Base-by-base conservation (phyloP, 176 grass and related monocot species). In the Metroxylon sagu region DNA sequence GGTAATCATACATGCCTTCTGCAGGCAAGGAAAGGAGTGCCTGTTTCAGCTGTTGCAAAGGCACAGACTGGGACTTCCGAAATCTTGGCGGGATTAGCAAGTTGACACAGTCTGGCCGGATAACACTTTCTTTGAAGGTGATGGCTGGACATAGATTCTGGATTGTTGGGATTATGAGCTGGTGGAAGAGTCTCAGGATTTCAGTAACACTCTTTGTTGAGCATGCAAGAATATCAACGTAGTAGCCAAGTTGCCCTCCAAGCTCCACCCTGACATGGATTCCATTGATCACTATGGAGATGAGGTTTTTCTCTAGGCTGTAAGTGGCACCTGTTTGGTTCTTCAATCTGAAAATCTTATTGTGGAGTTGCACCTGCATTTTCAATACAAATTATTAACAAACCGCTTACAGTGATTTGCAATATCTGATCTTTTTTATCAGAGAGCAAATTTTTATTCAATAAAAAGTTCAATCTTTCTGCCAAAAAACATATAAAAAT, bases 281-380 rank as follows among this genome's bases (percentile, higher is more conserved):
- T 56, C 87, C 84, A 18, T 78, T 88, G 43, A 88, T 78, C 67
- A 80, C 79, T 65, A 76, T 73, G 71, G 68, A 80, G 69, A 97
- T 91, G 61, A 91, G 78, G 70, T 85, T 78, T 61, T 91, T 88
- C 71, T 91, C 81, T 62, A 97, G 67, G 52, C 62, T 87, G 66
- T 97, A 91, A 30, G 77, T 43, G 48, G 63, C 52, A 43, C 59
- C 83, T 60, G 78, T 66, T 66, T 84, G 80, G 16, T 60, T 68
- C 50, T 65, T 68, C 0, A 69, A 61, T 56, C 67, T 60, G 68
- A 78, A 57, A 69, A 85, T 69, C 70, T 82, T 90, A 67, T 81
- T 91, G 73, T 91, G 84, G 50, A 97, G 70, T 67, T 85, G 81
- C 54, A 97, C 92, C 92, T 97, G 76, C 43, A 67, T 62, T 63